Evolutionary conservation across 306 rosid genomes (phyloP), one percentile per base, ranked within the genome.

Genomic region (Castanospermum australe): DNA sequence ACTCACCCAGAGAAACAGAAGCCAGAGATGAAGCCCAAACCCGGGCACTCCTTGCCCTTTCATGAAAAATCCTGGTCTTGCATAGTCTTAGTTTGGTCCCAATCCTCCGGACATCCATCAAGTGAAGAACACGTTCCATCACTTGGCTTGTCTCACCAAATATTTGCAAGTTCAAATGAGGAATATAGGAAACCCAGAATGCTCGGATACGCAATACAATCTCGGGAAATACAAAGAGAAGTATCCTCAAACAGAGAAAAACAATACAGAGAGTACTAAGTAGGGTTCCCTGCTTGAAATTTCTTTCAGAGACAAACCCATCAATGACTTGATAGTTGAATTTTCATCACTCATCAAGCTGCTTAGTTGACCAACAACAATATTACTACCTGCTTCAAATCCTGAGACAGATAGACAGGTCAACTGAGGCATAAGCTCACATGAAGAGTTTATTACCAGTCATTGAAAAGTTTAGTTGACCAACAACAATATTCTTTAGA

Each of bases 11-110:
- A 30, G 98, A 88, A 67, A 93, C 98, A 5, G 94, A 89, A 65
- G 93, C 89, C 51, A 93, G 72, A 70, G 97, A 91, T 14, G 98
- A 91, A 6, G 94, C 96, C 98, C 91, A 93, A 79, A 88, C 92
- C 30, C 88, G 84, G 5, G 91, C 96, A 42, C 82, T 90, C 84
- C 83, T 87, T 5, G 93, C 93, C 59, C 92, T 84, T 76, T 81
- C 88, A 2, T 82, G 97, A 80, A 91, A 86, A 79, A 67, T 87
- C 75, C 88, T 78, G 6, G 87, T 87, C 88, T 90, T 90, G 87
- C 85, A 83, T 30, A 81, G 83, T 79, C 93, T 89, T 67, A 87
- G 86, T 85, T 87, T 90, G 51, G 85, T 87, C 97, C 92, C 87
- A 41, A 83, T 80, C 83, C 97, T 83, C 81, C 97, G 87, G 24